Conservation (phyloP, 148 eudicot species). For the Pouteria glomerata region DNA sequence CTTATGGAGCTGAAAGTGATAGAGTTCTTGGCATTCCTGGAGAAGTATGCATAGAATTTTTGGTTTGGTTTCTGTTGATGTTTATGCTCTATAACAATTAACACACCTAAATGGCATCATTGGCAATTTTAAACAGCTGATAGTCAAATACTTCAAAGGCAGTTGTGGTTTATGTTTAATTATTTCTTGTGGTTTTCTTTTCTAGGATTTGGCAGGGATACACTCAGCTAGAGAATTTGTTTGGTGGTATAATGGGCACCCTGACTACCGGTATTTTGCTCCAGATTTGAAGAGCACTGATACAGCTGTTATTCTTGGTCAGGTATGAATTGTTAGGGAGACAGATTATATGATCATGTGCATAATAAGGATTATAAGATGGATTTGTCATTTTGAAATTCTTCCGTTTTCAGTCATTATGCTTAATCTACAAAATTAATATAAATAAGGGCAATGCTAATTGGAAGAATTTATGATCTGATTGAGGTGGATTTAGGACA, state of each 20-base stretch:
- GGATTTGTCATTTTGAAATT: background rate
- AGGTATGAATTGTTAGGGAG: slow-evolving; percentile 37
- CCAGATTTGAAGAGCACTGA: slow-evolving; percentile 77
- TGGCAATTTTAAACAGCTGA: background rate
- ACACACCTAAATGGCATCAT: background rate
- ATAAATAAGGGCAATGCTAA: background rate
- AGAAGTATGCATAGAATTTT: slow-evolving; percentile 45
- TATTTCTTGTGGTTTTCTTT: slow-evolving; percentile 7
- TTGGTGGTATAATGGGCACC: slow-evolving; percentile 99
- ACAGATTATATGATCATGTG: background rate
- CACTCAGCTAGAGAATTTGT: slow-evolving; percentile 95
- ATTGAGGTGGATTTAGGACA: background rate
- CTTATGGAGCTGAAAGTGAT: slow-evolving; percentile 99
- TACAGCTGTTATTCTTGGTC: slow-evolving; percentile 93
- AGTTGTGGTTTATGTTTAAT: background rate
- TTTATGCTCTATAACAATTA: background rate
- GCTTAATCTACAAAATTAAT: background rate
- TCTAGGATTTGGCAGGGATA: slow-evolving; percentile 58
- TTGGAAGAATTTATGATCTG: background rate
- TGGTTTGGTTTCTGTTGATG: slow-evolving; percentile 4
- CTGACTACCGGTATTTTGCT: slow-evolving; percentile 61
- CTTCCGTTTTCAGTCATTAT: background rate
- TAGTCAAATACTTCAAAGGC: background rate
- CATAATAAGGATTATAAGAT: background rate
- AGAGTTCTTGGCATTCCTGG: slow-evolving; percentile 78